Base-by-base conservation (phyloP, 257 asterid genomes). In the Scutellaria minor region DNA sequence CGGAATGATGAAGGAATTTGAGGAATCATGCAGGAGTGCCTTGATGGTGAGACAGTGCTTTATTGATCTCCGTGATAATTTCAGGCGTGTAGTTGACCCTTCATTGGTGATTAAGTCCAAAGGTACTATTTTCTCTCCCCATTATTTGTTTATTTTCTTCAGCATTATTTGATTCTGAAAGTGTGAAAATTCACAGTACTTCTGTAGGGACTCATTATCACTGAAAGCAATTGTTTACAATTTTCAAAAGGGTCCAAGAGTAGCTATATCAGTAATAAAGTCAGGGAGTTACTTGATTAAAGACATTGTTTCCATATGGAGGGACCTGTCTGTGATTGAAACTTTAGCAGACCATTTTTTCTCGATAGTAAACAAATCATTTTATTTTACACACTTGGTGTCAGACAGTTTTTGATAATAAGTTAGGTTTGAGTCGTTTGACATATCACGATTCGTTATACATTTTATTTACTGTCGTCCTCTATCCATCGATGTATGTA, bases 1-100 rank as follows among this genome's bases (percentile, higher is more conserved):
- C 67, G 99, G 98, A 52, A 95, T 95, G 98, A 31, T 78, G 66
- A 90, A 92, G 87, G 99, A 95, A 78, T 95, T 92, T 27, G 98
- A 89, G 86, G 98, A 87, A 63, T 86, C 98, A 14, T 75, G 81
- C 82, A 85, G 98, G 79, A 86, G 79, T 37, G 94, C 98, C n/a
- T 79, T 95, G 94, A 77, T 95, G 79, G 83, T 95, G 59, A 81
- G 99, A 35, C 91, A 88, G 79, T 78, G 84, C 67, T 95, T 95
- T 80, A 77, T 95, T 79, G 91, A 92, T 72, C 96, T 95, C 37
- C 87, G 98, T 53, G 97, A 92, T 78, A 92, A 95, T 86, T 95
- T 90, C 83, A 81, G 83, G 73, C 83, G 85, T 73, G 87, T 84
- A 46, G 88, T 84, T 73, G 97, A 95, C 84, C 96, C 97, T 84